Evolutionary conservation across 768 basidiomycete genomes (phyloP).

Genomic region (Mycena galericulata): DNA sequence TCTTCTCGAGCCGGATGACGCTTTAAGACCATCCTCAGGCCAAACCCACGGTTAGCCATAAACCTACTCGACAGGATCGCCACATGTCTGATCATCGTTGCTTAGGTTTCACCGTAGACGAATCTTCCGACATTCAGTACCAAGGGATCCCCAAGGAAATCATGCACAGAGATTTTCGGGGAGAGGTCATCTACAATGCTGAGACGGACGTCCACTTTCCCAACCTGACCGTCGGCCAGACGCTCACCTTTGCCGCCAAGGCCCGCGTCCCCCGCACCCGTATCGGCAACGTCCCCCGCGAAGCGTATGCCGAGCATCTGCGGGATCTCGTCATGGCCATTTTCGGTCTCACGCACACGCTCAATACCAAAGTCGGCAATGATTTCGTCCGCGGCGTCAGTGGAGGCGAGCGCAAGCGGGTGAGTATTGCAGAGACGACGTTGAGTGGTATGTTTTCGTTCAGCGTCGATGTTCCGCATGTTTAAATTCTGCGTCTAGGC

Average conservation of each 20-base stretch:
- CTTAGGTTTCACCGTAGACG: slow-evolving; percentile 27
- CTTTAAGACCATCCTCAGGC: slow-evolving; percentile 18
- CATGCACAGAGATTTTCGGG: slow-evolving; percentile 59
- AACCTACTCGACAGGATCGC: neutral
- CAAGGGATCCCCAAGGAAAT: slow-evolving; percentile 57
- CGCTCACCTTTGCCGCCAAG: slow-evolving; percentile 64
- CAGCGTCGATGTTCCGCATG: neutral
- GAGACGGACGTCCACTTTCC: slow-evolving; percentile 63
- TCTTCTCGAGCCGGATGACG: neutral
- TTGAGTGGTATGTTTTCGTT: slow-evolving; percentile 49
- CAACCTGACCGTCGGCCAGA: slow-evolving; percentile 61
- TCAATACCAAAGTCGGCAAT: slow-evolving; percentile 73
- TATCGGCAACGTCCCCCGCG: slow-evolving; percentile 46
- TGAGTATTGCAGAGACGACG: slow-evolving; percentile 65
- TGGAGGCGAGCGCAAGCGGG: slow-evolving; percentile 72
- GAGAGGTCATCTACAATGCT: slow-evolving; percentile 58
- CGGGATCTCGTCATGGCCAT: slow-evolving; percentile 61
- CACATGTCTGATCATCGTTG: neutral
- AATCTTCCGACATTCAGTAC: slow-evolving; percentile 24
- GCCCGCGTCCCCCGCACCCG: slow-evolving; percentile 57
- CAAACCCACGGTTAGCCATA: slow-evolving; percentile 46
- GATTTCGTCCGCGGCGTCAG: slow-evolving; percentile 67
- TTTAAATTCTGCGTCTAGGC: neutral
- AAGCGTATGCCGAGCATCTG: slow-evolving; percentile 50
- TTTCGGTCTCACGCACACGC: slow-evolving; percentile 70